These are phyloP conservation scores for Penicillium sp. DNA, from an alignment of 2,329 filamentous ascomycete genomes.

Conservation along the genomic window DNA sequence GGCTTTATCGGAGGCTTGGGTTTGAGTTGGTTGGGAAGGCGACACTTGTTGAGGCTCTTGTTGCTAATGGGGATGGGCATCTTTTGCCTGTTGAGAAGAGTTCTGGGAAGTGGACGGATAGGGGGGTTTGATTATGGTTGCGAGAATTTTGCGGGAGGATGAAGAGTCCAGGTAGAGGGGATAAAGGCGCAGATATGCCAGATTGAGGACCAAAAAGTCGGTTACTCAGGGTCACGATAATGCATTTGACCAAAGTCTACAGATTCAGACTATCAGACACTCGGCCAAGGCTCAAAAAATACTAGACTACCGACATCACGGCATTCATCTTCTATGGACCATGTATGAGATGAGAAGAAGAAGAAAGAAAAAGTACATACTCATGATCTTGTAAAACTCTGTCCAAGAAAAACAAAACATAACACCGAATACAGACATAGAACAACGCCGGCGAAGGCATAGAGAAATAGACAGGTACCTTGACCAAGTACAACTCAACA, in stretches of 20 bases:
- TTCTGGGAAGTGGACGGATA: conserved; percentile 2
- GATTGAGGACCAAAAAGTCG: background rate
- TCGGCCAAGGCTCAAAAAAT: conserved; percentile 7
- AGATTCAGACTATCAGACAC: conserved; percentile 6
- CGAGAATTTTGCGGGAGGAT: too few species aligned
- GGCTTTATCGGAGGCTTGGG: conserved; percentile 26
- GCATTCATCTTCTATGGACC: conserved; percentile 20
- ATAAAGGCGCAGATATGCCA: conserved; percentile 3
- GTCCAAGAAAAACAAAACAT: conserved; percentile 10
- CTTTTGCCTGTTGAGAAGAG: conserved; percentile 25
- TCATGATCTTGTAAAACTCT: conserved; percentile 22
- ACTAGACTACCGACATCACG: conserved; percentile 8
- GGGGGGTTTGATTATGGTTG: conserved; percentile 15
- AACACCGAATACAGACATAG: conserved; percentile 17
- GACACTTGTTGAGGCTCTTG: conserved; percentile 29
- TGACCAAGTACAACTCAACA: conserved; percentile 32
- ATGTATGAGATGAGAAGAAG: conserved; percentile 16
- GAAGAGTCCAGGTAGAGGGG: too few species aligned
- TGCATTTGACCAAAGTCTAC: background rate
- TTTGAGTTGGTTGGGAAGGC: conserved; percentile 25
- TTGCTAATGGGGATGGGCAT: conserved; percentile 26
- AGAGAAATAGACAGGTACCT: conserved; percentile 12
- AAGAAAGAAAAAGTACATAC: conserved; percentile 19
- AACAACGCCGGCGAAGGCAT: conserved; percentile 17
- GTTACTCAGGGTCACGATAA: conserved; percentile 1